Percentiles rank a stretch among this genome's conserved stretches.
phyloP scores from a whole-genome alignment of 371 early-diverging fungal species.

The Circinella umbellata region DNA sequence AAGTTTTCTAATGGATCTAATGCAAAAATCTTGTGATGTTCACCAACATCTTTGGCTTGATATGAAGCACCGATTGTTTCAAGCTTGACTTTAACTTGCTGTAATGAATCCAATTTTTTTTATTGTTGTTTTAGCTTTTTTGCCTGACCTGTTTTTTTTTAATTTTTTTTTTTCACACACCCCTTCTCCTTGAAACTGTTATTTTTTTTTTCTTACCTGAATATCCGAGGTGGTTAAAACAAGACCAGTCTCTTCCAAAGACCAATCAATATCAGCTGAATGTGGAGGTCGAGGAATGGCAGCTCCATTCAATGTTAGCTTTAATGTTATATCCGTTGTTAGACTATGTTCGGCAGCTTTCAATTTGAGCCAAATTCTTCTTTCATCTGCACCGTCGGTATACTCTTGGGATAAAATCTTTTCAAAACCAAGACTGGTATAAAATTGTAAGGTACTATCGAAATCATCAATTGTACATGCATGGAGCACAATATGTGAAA shows the following conservation, averaged over 20 bases:
- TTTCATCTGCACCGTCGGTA: conserved; percentile 16
- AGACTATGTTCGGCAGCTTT: conserved; percentile 23
- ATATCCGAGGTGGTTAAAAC: conserved; percentile 38
- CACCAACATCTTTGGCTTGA: conserved; percentile 30
- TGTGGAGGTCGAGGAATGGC: conserved; percentile 23
- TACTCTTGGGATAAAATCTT: conserved; percentile 18
- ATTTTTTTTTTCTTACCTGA: conserved; percentile 35
- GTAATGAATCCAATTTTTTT: conserved; percentile 16
- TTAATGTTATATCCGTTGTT: conserved; percentile 34
- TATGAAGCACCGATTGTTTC: conserved; percentile 26
- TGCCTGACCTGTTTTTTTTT: conserved; percentile 11
- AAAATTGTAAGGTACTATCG: conserved; percentile 55
- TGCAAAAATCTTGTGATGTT: conserved; percentile 44
- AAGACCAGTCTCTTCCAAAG: conserved; percentile 36
- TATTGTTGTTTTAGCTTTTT: conserved; percentile 23
- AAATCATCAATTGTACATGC: conserved; percentile 43
- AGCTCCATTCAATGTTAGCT: conserved; percentile 47
- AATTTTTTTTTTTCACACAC: too few relatives aligned
- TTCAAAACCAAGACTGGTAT: conserved; percentile 62
- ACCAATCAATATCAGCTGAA: conserved; percentile 39
- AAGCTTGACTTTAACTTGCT: conserved; percentile 44
- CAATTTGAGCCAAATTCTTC: conserved; percentile 54
- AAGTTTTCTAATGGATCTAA: conserved; percentile 83
- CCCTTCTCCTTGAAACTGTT: conserved; percentile 41
- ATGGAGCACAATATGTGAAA: conserved; percentile 64